Evolutionary conservation across 2,329 filamentous ascomycete genomes (phyloP).

Genomic region (Aspergillus latus): DNA sequence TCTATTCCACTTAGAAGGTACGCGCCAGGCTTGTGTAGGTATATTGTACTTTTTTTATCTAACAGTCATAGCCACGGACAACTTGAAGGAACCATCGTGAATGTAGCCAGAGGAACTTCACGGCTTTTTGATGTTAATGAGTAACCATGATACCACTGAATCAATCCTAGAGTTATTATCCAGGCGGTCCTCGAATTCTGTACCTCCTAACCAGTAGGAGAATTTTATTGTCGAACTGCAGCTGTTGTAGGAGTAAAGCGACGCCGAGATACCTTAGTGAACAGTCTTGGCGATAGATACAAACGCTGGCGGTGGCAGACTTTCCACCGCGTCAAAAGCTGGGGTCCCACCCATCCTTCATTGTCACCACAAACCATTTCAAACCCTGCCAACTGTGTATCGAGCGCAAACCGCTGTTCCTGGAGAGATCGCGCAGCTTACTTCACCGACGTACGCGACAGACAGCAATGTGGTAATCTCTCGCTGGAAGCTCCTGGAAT

Average conservation of each 20-base stretch:
- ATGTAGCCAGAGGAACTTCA: conserved; percentile 21
- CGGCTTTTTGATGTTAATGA: conserved; percentile 1
- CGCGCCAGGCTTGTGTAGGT: conserved; percentile 12
- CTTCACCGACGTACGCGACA: conserved; percentile 7
- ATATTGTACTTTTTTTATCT: not conserved
- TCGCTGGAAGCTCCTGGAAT: conserved; percentile 21
- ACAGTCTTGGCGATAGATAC: conserved; percentile 20
- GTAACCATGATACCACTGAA: conserved; percentile 4
- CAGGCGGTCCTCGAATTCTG: too few relatives aligned
- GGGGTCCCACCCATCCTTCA: conserved; percentile 11
- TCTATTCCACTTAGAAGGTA: conserved; percentile 94
- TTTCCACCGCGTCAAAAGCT: conserved; percentile 19
- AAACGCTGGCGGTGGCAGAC: conserved; percentile 18
- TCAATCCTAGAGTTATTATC: not conserved
- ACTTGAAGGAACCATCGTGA: conserved; percentile 72
- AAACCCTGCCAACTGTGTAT: not conserved
- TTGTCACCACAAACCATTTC: conserved; percentile 1
- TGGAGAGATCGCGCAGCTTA: not conserved
- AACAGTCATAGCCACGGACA: conserved; percentile 67
- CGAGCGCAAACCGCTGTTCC: not conserved
- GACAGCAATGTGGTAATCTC: conserved; percentile 24
- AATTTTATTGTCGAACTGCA: not conserved
- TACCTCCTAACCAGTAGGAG: not conserved
- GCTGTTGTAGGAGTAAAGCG: too few relatives aligned
- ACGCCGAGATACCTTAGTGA: not conserved